Percentiles rank a stretch among this genome's conserved stretches.
Evolutionary conservation across 192 early-diverging fungal genomes (phyloP).

Genomic region (Linnemannia exigua): DNA sequence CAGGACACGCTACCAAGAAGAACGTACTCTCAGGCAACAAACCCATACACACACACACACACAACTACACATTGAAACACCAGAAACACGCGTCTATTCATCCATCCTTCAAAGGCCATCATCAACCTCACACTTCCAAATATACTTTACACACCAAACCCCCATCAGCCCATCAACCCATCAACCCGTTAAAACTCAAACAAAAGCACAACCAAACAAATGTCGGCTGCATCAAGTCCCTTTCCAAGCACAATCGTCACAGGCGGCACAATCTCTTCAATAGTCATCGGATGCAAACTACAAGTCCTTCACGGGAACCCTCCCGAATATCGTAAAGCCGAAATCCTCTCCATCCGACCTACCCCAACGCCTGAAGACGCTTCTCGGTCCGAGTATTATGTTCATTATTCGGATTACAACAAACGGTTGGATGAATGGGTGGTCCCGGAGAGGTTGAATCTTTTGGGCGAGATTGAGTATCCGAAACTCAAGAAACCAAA

Average conservation of each 20-base stretch:
- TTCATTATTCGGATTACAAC: conserved; percentile 98
- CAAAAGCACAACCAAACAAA: conserved; percentile 5
- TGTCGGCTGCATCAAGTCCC: conserved; percentile 49
- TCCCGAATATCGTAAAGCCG: conserved; percentile 82
- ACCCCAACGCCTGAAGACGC: conserved; percentile 56
- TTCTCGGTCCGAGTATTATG: conserved; percentile 84
- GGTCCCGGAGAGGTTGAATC: conserved; percentile 69
- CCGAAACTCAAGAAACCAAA: conserved; percentile 77
- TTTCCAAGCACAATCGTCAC: conserved; percentile 46
- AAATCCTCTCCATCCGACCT: conserved; percentile 85
- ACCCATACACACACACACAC: not conserved
- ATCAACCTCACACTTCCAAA: not conserved
- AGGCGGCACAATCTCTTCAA: conserved; percentile 51
- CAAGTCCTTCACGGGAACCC: conserved; percentile 49
- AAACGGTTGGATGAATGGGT: conserved; percentile 99
- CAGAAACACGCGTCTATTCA: too few relatives aligned
- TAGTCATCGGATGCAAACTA: conserved; percentile 48
- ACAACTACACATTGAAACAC: not conserved
- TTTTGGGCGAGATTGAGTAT: conserved; percentile 77
- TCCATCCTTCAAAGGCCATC: not conserved
- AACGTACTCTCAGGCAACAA: not conserved
- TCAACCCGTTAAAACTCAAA: too few relatives aligned
- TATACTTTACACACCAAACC: not conserved
- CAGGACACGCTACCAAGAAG: conserved; percentile 3
- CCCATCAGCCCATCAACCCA: not conserved